Percentiles rank a stretch among this genome's conserved stretches.
Evolutionary conservation across 345 rosid genomes (phyloP).

Genomic region (Kernera saxatilis): DNA sequence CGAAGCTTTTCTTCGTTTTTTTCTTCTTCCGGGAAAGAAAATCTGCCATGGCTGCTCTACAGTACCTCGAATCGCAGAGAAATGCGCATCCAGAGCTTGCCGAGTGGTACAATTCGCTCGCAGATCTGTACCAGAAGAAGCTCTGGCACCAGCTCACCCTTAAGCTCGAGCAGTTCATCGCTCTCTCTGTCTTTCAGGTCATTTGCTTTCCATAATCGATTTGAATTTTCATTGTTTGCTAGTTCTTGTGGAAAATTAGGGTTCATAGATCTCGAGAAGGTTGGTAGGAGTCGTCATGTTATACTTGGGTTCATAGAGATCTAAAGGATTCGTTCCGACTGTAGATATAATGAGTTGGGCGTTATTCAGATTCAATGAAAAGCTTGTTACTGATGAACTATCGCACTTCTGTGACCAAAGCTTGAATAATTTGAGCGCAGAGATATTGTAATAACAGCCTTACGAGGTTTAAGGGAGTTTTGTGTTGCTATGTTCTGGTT

Average conservation of each 20-base stretch:
- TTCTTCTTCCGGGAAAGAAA: background rate
- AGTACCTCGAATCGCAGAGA: slow-evolving; percentile 66
- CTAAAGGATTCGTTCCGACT: background rate
- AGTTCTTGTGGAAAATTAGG: background rate
- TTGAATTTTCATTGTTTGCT: background rate
- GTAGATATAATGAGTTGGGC: background rate
- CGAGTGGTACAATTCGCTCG: slow-evolving; percentile 92
- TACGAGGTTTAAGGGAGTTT: background rate
- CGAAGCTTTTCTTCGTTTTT: slow-evolving; percentile 11
- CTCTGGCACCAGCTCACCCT: slow-evolving; percentile 98
- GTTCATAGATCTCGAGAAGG: slow-evolving; percentile 13
- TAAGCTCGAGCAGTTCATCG: slow-evolving; percentile 92
- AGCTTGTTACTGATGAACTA: background rate
- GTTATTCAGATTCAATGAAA: background rate
- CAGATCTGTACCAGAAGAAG: slow-evolving; percentile 95
- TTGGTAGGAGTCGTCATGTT: background rate
- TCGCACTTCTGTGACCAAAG: background rate
- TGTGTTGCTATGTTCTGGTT: slow-evolving; percentile 8
- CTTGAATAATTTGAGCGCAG: background rate
- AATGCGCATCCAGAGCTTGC: slow-evolving; percentile 67
- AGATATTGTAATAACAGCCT: background rate
- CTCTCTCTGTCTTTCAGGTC: slow-evolving; percentile 81
- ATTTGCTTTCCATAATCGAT: background rate
- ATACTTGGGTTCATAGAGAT: slow-evolving; percentile 5
- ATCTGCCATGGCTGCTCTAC: slow-evolving; percentile 73